Conservation (phyloP, 805 yeast genomes). For the Zygotorulaspora florentina region DNA sequence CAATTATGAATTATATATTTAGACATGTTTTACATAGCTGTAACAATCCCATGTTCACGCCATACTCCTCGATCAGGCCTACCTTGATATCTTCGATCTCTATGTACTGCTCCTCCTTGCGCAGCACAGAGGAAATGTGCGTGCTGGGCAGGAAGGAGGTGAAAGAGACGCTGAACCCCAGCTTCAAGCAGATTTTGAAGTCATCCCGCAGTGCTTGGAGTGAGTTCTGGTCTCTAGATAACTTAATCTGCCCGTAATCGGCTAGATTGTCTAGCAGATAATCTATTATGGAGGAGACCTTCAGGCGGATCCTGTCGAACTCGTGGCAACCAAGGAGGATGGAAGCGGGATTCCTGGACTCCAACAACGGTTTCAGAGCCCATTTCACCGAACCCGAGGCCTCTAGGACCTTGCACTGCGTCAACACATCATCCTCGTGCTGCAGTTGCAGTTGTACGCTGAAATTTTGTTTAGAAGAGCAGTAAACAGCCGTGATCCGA, state of each 20-base stretch:
- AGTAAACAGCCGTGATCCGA: not conserved
- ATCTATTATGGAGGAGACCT: not conserved
- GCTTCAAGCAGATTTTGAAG: not conserved
- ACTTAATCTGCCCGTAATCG: not conserved
- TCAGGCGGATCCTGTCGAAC: constrained; percentile 18
- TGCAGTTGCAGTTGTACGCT: constrained; percentile 2
- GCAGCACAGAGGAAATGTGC: not conserved
- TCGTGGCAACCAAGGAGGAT: constrained; percentile 26
- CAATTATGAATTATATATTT: constrained; percentile 2
- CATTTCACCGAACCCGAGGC: constrained; percentile 10
- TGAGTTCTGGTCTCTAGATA: not conserved
- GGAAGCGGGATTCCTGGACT: constrained; percentile 8
- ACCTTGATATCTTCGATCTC: constrained; percentile 10
- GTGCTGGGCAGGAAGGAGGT: constrained; percentile 6
- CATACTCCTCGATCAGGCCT: constrained; percentile 25
- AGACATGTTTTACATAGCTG: constrained; percentile 16
- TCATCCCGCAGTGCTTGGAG: not conserved
- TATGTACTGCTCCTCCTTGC: constrained; percentile 2
- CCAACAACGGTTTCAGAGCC: constrained; percentile 5
- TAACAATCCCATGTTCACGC: constrained; percentile 17
- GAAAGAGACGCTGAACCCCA: not conserved
- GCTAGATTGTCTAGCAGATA: not conserved
- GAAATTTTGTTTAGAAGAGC: not conserved
- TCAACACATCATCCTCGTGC: constrained; percentile 2
- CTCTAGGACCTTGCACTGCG: constrained; percentile 1